Percentiles rank a stretch among this genome's conserved stretches.
Evolutionary conservation across 805 yeast genomes (phyloP).

Genomic region (Maudiozyma turicensis): DNA sequence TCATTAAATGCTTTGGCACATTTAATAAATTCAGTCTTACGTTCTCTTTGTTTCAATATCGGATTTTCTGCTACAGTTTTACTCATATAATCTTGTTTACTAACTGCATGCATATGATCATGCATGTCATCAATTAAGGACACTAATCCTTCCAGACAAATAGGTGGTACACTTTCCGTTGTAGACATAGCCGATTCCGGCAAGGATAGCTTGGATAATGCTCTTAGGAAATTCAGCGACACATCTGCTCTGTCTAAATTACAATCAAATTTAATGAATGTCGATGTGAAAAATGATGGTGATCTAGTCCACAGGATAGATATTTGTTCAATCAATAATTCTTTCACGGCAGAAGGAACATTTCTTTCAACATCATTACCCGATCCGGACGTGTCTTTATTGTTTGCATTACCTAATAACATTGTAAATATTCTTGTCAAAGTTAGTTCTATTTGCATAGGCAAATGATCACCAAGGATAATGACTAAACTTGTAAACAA

Average conservation of each 20-base stretch:
- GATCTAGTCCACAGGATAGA: constrained; percentile 76
- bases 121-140: constrained; percentile 57
- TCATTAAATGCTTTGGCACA: constrained; percentile 71
- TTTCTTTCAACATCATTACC: constrained; percentile 16
- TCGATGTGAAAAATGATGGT: constrained; percentile 62
- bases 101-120: constrained; percentile 30
- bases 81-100: constrained; percentile 17
- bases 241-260: constrained; percentile 79
- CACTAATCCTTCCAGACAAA: constrained; percentile 81
- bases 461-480: constrained; percentile 54
- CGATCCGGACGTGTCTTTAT: neutral
- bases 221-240: constrained; percentile 54
- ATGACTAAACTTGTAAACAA: constrained; percentile 64
- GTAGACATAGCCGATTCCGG: constrained; percentile 77
- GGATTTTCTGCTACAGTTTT: constrained; percentile 16
- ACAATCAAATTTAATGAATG: constrained; percentile 83
- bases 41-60: constrained; percentile 28
- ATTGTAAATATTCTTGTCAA: constrained; percentile 54
- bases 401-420: constrained; percentile 25
- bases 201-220: constrained; percentile 65
- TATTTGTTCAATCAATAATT: constrained; percentile 72
- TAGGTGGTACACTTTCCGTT: constrained; percentile 84
- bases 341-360: constrained; percentile 45
- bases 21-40: constrained; percentile 65
- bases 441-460: constrained; percentile 73